Evolutionary conservation across 2,329 filamentous ascomycete species (phyloP), one percentile per base, ranked within the genome.

Genomic region (Colletotrichum ledebouriae): DNA sequence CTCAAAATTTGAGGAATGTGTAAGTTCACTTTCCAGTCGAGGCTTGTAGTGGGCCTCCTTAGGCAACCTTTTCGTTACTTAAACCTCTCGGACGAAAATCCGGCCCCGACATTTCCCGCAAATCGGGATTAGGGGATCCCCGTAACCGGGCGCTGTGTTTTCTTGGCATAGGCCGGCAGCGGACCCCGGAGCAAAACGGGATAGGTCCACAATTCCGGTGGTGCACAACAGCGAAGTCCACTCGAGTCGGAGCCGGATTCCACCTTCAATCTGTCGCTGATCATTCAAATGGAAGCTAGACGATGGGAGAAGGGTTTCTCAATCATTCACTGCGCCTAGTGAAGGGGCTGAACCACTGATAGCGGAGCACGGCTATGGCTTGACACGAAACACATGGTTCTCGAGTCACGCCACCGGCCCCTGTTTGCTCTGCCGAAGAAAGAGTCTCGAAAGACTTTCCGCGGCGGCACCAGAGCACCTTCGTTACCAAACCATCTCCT

Each of bases 401-500:
- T 50, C 55, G 61, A 65, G 66, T 60, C 66, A 57, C 34, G 66
- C 53, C 49, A 60, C 61, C 61, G 55, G 41, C 53, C 61, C 66
- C 56, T 60, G 61, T 37, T 34, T 60, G 66, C 59, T 63, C n/a
- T 57, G 50, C 59, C 4, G 9, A 29, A 29, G 9, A 39, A 52
- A 63, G 42, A 34, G 9, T 25, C 11, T 47, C 29, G 46, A 46
- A 29, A 42, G 34, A 25, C 41, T 29, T 47, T 59, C 33, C 22
- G 41, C 46, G 34, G 25, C 29, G 52, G 37, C 17, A 53, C 29
- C 20, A 25, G 33, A 29, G 7, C 41, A 17, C 39, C 20, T n/a
- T 33, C 4, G 20, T 29, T n/a, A 34, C 33, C 33, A 52, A 33
- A 44, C 29, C 52, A 33, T 20, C 44, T 57, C 11, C 13, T 52